Percentiles rank a stretch among this genome's conserved stretches.
Conservation (phyloP, 257 asterid species). For the Solanum sejunctum region DNA sequence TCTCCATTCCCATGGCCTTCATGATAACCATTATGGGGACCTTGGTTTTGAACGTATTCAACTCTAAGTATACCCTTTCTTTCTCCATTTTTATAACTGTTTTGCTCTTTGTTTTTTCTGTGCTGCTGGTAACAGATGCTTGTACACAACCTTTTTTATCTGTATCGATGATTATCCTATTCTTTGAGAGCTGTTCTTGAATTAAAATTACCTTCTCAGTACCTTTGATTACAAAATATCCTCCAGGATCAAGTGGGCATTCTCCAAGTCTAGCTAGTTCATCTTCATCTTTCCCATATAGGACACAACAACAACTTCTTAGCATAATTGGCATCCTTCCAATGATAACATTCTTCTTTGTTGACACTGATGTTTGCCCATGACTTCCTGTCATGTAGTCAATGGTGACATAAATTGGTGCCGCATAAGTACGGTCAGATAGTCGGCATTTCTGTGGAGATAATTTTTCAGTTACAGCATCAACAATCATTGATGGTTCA, state of each 20-base stretch:
- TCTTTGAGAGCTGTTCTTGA: slow-evolving; percentile 95
- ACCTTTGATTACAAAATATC: slow-evolving; percentile 82
- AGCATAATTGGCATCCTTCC: slow-evolving; percentile 96
- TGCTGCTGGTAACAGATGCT: slow-evolving; percentile 89
- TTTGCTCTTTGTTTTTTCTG: slow-evolving; percentile 65
- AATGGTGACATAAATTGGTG: slow-evolving; percentile 60
- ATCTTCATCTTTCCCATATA: slow-evolving; percentile 79
- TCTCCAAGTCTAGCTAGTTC: slow-evolving; percentile 83
- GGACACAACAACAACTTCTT: slow-evolving; percentile 56
- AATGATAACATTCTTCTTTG: slow-evolving; percentile 37
- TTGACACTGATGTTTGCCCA: slow-evolving; percentile 3
- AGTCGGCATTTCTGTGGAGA: slow-evolving; percentile 70
- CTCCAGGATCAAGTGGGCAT: slow-evolving; percentile 98
- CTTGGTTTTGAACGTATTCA: slow-evolving; percentile 62
- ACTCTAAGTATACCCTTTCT: slow-evolving; percentile 60
- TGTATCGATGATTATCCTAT: slow-evolving; percentile 82
- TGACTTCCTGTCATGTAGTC: slow-evolving; percentile 33
- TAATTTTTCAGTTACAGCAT: slow-evolving; percentile 30
- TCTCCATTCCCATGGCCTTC: slow-evolving; percentile 98
- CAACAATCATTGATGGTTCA: slow-evolving; percentile 31
- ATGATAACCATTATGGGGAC: slow-evolving; percentile 86
- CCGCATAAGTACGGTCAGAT: slow-evolving; percentile 80
- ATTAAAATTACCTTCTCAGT: slow-evolving; percentile 92
- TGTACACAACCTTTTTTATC: slow-evolving; percentile 92
- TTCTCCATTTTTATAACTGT: slow-evolving; percentile 81